Evolutionary conservation across 352 stramenopile genomes (phyloP).

Genomic region (Globisporangium rhizosaccharum): DNA sequence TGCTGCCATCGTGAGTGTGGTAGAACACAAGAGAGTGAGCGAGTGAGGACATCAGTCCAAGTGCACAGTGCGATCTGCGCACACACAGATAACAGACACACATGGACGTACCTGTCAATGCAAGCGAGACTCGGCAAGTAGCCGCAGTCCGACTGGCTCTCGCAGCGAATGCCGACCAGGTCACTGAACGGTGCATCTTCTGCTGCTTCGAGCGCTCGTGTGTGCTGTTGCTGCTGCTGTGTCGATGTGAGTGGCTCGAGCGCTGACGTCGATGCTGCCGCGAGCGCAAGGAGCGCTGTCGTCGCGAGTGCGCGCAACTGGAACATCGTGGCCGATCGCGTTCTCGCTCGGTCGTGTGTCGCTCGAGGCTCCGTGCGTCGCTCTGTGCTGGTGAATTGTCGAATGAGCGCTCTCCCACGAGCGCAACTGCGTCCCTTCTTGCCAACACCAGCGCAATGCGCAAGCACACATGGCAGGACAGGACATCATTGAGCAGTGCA

Average conservation of each 20-base stretch:
- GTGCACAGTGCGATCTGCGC: no score
- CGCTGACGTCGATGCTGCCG: neutral
- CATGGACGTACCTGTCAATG: slow-evolving; percentile 34
- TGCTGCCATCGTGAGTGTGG: slow-evolving; percentile 19
- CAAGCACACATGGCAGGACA: neutral
- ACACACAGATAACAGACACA: neutral
- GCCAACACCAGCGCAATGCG: no score
- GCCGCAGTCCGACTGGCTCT: slow-evolving; percentile 52
- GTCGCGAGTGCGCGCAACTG: neutral
- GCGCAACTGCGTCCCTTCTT: no score
- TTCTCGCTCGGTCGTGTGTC: no score
- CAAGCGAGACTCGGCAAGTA: slow-evolving; percentile 72
- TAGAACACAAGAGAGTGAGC: neutral
- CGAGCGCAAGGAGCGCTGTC: neutral
- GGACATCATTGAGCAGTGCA: neutral
- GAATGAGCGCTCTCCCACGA: no score
- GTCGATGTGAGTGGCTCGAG: no score
- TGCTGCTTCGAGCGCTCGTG: neutral
- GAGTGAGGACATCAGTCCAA: neutral
- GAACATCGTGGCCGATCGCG: neutral
- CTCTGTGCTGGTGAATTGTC: neutral
- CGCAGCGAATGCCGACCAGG: slow-evolving; percentile 38
- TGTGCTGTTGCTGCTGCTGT: neutral
- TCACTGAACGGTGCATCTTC: slow-evolving; percentile 24
- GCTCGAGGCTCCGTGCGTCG: no score